These are phyloP conservation scores for Fraxinus sp. DNA, from an alignment of 305 asterid species.

Conservation along the genomic window DNA sequence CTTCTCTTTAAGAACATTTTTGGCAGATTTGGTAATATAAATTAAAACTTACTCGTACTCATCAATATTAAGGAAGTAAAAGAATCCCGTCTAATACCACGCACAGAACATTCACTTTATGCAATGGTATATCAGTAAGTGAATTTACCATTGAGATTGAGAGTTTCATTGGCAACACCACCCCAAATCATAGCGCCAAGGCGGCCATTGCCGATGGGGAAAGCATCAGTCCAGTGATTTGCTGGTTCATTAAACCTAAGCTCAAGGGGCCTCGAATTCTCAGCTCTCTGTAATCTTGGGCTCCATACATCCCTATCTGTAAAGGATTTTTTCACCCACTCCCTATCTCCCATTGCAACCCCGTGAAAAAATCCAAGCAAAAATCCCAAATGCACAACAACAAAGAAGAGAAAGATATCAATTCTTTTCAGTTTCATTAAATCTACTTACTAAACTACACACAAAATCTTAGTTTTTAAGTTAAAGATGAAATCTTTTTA, in stretches of 20 bases:
- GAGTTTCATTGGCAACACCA: slow-evolving; percentile 49
- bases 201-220: slow-evolving; percentile 78
- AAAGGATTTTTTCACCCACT: slow-evolving; percentile 24
- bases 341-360: slow-evolving; percentile 28
- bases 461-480: background rate
- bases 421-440: slow-evolving; percentile 20
- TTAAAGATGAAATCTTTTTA: background rate
- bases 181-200: slow-evolving; percentile 93
- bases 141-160: slow-evolving; percentile 72
- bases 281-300: slow-evolving; percentile 36
- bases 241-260: slow-evolving; percentile 57
- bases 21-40: background rate
- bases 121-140: background rate
- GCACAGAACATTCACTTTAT: background rate
- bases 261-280: slow-evolving; percentile 42
- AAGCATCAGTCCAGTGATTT: slow-evolving; percentile 81
- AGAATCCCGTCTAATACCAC: background rate
- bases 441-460: background rate
- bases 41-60: background rate
- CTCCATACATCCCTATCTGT: slow-evolving; percentile 57
- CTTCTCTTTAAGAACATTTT: background rate
- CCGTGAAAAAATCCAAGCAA: slow-evolving; percentile 17
- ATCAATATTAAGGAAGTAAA: background rate
- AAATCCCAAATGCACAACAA: slow-evolving; percentile 4
- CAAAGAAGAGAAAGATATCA: slow-evolving; percentile 17